Base-by-base conservation (phyloP, 2,329 filamentous ascomycete species). In the Tolypocladium sp. region DNA sequence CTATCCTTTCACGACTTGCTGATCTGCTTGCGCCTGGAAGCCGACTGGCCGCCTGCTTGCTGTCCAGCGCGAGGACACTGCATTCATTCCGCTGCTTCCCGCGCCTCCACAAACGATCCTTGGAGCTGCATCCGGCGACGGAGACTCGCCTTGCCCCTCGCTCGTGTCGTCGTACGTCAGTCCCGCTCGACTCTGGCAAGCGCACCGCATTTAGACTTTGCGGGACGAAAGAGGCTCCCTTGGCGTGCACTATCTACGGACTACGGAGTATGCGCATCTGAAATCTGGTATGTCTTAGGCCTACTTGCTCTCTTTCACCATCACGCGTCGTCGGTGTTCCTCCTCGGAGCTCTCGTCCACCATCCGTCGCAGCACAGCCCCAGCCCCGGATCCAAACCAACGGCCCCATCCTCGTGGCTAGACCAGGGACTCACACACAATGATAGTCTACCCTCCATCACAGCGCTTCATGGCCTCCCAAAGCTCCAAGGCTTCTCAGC, bases 391-490 rank as follows among this genome's bases (percentile, higher is more conserved):
- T 30, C 25, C 25, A 49, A 30, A 17, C 25, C 46, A 30, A 1
- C 49, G 20, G 5, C n/a, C 3, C 13, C 27, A 13, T 4, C 49
- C 15, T 33, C 30, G 10, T 15, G 10, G 30, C 30, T 10, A 41
- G 37, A 17, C 27, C 4, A 4, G 22, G 10, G 5, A 55, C 25
- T 20, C 53, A 53, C 41, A 22, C 38, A 54, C 22, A 13, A 60
- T 52, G 57, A 59, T 69, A 8, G 60, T 66, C n/a, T 64, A 65
- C 57, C 68, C 65, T 60, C 61, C 65, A n/a, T 53, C 58, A 8
- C 61, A 68, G 58, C 62, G 64, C 63, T 63, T 63, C 65, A 76
- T 76, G 74, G 68, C 73, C 61, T 66, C 73, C 57, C 67, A 61
- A 62, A 66, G 61, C 61, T 61, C 69, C 56, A 63, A 63, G 58